Conservation (phyloP, 805 yeast species). For the Zygoascus bituminiphila region DNA sequence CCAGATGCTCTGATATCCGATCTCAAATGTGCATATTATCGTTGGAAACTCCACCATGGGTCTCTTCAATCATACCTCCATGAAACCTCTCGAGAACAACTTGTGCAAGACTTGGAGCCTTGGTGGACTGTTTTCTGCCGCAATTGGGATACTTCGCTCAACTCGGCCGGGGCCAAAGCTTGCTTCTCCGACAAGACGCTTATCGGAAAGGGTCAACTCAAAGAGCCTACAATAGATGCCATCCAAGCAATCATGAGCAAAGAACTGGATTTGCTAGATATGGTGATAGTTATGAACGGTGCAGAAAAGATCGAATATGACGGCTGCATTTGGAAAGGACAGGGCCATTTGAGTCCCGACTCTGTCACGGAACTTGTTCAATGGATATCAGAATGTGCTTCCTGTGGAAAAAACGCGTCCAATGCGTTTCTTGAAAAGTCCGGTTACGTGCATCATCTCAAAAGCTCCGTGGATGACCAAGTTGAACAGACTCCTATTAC, state of each 20-base stretch:
- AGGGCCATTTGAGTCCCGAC: slow-evolving; percentile 1
- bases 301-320: slow-evolving; percentile 11
- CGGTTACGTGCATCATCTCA: slow-evolving; percentile 17
- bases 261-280: slow-evolving; percentile 12
- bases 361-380: slow-evolving; percentile 14
- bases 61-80: slow-evolving; percentile 16
- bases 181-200: slow-evolving; percentile 11
- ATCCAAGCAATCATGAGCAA: slow-evolving; percentile 9
- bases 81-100: not conserved
- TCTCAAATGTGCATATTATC: slow-evolving; percentile 26
- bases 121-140: slow-evolving; percentile 21
- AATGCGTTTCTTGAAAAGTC: slow-evolving; percentile 15
- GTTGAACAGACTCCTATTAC: not conserved
- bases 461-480: not conserved
- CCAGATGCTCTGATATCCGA: slow-evolving; percentile 29
- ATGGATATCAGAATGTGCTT: slow-evolving; percentile 20
- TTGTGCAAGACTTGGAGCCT: slow-evolving; percentile 9
- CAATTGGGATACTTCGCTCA: slow-evolving; percentile 17
- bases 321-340: slow-evolving; percentile 18
- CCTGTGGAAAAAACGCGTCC: slow-evolving; percentile 11
- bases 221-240: slow-evolving; percentile 16
- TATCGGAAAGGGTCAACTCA: slow-evolving; percentile 14
- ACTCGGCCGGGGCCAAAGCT: slow-evolving; percentile 11
- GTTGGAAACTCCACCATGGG: slow-evolving; percentile 31
- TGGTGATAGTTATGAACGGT: slow-evolving; percentile 17